These are phyloP conservation scores for Penicillium odoratum DNA, from an alignment of 495 filamentous ascomycete genomes.

Conservation along the genomic window DNA sequence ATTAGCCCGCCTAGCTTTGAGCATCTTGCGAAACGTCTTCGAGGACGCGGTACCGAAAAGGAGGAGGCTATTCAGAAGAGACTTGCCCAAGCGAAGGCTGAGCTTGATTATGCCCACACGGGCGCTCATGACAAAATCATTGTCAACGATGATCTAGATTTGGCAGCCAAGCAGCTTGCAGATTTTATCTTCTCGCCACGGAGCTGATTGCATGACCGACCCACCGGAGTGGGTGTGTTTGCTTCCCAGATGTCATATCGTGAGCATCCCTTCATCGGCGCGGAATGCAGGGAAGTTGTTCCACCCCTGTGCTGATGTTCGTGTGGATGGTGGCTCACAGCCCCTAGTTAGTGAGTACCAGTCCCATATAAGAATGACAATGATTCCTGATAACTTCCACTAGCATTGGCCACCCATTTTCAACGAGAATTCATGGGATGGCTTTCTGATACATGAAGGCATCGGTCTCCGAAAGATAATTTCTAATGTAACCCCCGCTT, in stretches of 20 bases:
- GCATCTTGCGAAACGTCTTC: conserved; percentile 66
- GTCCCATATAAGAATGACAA: too few relatives aligned
- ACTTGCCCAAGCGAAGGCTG: conserved; percentile 67
- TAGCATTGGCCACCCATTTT: too few relatives aligned
- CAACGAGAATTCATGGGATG: too few relatives aligned
- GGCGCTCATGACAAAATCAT: conserved; percentile 77
- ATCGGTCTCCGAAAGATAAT: too few relatives aligned
- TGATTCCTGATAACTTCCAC: too few relatives aligned
- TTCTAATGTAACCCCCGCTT: too few relatives aligned
- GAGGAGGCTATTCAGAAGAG: conserved; percentile 71
- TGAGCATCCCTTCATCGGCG: neutral
- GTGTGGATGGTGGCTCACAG: too few relatives aligned
- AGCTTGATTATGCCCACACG: conserved; percentile 67
- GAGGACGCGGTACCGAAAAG: conserved; percentile 73
- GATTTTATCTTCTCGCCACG: neutral
- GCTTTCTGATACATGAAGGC: too few relatives aligned
- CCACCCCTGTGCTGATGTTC: too few relatives aligned
- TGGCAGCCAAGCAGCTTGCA: conserved; percentile 66
- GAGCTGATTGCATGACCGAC: neutral
- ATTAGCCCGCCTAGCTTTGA: conserved; percentile 71
- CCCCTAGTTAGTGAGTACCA: too few relatives aligned
- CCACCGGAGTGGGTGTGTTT: neutral
- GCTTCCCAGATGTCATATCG: neutral
- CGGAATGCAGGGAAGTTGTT: neutral
- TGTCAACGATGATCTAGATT: conserved; percentile 80